Conservation (phyloP, 2,329 filamentous ascomycete species). For the Cladosporium sp. region DNA sequence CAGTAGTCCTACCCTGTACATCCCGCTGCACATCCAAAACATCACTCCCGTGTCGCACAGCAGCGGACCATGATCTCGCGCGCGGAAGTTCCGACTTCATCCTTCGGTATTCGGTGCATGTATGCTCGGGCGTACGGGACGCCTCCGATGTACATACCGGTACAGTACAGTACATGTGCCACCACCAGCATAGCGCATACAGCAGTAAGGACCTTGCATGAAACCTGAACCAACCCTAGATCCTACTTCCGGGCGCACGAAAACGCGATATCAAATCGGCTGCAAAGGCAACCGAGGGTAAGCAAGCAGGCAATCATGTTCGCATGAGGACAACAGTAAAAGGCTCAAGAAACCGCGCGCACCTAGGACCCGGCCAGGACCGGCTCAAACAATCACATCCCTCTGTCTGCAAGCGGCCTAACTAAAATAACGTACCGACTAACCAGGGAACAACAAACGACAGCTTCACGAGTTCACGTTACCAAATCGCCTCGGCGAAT, state of each 20-base stretch:
- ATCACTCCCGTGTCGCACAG: neutral
- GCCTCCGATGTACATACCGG: slow-evolving; percentile 3
- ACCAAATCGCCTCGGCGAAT: neutral
- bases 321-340: too few species aligned
- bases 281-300: neutral
- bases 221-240: neutral
- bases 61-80: slow-evolving; percentile 4
- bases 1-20: neutral
- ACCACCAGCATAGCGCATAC: neutral
- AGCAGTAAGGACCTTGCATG: neutral
- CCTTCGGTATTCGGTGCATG: neutral
- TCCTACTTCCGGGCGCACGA: neutral
- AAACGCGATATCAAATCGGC: neutral
- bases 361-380: neutral
- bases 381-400: neutral
- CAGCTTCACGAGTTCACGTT: neutral
- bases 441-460: neutral
- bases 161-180: too few species aligned
- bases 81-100: neutral
- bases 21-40: neutral
- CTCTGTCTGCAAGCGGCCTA: neutral
- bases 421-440: neutral
- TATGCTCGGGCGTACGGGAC: neutral
- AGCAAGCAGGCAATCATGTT: too few species aligned
- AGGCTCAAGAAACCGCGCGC: too few species aligned